Base-by-base conservation (phyloP, 257 asterid species). In the Przewalskia tangutica region DNA sequence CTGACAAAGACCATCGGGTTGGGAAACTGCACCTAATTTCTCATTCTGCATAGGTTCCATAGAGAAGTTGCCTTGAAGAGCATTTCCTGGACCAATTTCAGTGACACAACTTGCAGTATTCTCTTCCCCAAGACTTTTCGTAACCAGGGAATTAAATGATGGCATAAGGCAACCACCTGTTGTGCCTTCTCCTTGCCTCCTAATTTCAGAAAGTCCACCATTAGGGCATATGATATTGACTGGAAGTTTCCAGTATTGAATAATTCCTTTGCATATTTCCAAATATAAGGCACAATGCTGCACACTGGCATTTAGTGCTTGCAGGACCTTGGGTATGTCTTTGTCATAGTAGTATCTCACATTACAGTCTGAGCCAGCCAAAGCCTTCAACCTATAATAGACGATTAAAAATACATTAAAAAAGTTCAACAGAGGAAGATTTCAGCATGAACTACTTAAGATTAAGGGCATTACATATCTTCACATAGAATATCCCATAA, bases 181-280 rank as follows among this genome's bases (percentile, higher is more conserved):
- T 75, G 84, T 85, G 77, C 78, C 78, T 42, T 86, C 80, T 34
- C 77, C 83, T 44, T 81, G 86, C 54, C 83, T n/a, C 65, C 85
- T 88, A 55, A 68, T 82, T 83, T 70, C 89, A 85, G 88, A 56
- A 82, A 71, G 66, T 81, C 56, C 81, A 62, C 50, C 62, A 89
- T 62, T 34, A 71, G 89, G 88, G 60, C 86, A 78, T 60, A 84
- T 62, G 34, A 59, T 65, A 77, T 79, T 84, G 82, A 64, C 83
- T 34, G 93, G 88, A 77, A 92, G 63, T 83, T 83, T 87, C 97
- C 97, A 94, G 84, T 88, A 90, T 82, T 89, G 88, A 81, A 89
- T 83, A 77, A 92, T 90, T 84, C 89, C 94, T 86, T 85, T 85
- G 90, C 94, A 90, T 90, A 94, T 93, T 75, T 88, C 93, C 68